phyloP scores from a whole-genome alignment of 2,329 filamentous ascomycete species.

The Lachnellula occidentalis region DNA sequence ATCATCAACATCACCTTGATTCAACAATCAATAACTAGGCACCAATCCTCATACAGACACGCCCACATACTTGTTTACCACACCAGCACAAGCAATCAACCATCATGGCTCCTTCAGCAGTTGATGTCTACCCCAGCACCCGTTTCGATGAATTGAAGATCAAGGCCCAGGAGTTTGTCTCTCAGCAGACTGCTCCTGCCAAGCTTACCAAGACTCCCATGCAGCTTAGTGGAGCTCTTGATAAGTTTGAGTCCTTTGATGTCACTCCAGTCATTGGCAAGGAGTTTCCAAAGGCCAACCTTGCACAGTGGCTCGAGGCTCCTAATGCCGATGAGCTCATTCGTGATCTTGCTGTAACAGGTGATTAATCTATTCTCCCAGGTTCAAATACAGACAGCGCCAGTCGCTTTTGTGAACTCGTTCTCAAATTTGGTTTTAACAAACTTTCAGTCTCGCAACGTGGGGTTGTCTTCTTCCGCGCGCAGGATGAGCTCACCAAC shows the following conservation, averaged over 20 bases:
- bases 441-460: constrained; percentile 52
- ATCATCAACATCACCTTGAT: not conserved
- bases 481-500: constrained; percentile 42
- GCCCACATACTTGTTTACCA: not conserved
- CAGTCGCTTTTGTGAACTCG: not conserved
- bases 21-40: too few species aligned
- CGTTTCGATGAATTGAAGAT: constrained; percentile 12
- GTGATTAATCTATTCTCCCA: constrained; percentile 46
- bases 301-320: constrained; percentile 55
- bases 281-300: constrained; percentile 53
- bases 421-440: constrained; percentile 28
- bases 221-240: constrained; percentile 9
- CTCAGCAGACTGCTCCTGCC: constrained; percentile 5
- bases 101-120: constrained; percentile 15
- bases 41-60: not conserved
- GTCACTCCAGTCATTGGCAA: constrained; percentile 57
- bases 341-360: constrained; percentile 49
- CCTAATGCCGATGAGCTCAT: constrained; percentile 58
- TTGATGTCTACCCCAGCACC: constrained; percentile 13
- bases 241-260: constrained; percentile 50
- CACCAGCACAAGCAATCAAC: not conserved
- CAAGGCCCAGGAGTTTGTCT: constrained; percentile 12
- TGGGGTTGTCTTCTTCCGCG: constrained; percentile 49
- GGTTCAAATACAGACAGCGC: not conserved
- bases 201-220: constrained; percentile 9